phyloP scores from a whole-genome alignment of 1,139 yeast species.

The Zygotorulaspora mrakii region DNA sequence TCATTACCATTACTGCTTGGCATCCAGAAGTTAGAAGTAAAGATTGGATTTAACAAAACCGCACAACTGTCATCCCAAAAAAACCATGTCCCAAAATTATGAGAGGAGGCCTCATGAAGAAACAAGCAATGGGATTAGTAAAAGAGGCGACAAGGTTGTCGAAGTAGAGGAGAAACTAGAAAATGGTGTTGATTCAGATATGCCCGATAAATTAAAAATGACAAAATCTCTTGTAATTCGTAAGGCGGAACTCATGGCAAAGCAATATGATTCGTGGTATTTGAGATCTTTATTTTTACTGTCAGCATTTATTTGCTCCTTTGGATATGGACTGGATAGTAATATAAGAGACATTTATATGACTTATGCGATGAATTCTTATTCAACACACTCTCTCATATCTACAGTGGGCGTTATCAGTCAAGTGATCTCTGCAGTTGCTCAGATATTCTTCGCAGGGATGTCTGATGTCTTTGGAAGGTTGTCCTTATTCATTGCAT shows the following conservation, averaged over 20 bases:
- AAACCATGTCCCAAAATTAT: not conserved
- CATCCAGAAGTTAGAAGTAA: not conserved
- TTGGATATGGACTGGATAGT: slow-evolving; percentile 59
- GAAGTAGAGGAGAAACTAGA: not conserved
- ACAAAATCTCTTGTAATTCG: slow-evolving; percentile 38
- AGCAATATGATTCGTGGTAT: slow-evolving; percentile 24
- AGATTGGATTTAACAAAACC: too few species aligned
- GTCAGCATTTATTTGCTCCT: slow-evolving; percentile 51
- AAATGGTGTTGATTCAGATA: slow-evolving; percentile 2
- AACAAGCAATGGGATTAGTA: not conserved
- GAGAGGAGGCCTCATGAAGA: not conserved
- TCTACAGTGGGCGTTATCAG: slow-evolving; percentile 61
- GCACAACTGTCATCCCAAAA: not conserved
- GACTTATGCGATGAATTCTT: slow-evolving; percentile 52
- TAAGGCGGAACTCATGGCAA: slow-evolving; percentile 21
- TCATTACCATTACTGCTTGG: too few species aligned
- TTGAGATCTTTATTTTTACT: slow-evolving; percentile 37
- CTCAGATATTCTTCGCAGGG: slow-evolving; percentile 64
- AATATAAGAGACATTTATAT: slow-evolving; percentile 48
- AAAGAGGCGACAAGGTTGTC: not conserved
- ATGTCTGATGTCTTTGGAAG: slow-evolving; percentile 67
- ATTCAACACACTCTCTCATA: slow-evolving; percentile 52
- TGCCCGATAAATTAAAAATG: slow-evolving; percentile 43
- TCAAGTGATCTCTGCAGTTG: slow-evolving; percentile 66
- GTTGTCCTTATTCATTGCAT: slow-evolving; percentile 49